Evolutionary conservation across 768 basidiomycete genomes (phyloP).

Genomic region (Lactifluus piperatus): DNA sequence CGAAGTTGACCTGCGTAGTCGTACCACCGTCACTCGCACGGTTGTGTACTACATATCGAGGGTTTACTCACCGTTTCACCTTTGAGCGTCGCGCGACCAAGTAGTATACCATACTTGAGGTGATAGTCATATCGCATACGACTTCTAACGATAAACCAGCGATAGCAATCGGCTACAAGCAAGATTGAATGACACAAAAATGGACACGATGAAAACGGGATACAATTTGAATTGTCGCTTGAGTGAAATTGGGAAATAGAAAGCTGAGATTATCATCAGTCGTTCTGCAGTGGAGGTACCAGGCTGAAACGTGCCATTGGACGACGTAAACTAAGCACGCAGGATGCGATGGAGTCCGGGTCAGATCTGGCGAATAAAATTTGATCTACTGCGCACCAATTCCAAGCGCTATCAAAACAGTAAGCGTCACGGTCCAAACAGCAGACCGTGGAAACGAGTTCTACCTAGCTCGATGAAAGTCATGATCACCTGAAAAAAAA

Average conservation of each 20-base stretch:
- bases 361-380: neutral
- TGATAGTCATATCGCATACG: neutral
- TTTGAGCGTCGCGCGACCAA: neutral
- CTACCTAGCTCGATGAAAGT: neutral
- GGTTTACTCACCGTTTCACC: neutral
- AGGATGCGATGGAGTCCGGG: neutral
- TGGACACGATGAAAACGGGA: neutral
- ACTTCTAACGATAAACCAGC: neutral
- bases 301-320: neutral
- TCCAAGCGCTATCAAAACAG: neutral
- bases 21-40: neutral
- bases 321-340: neutral
- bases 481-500: neutral
- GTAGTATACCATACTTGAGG: slow-evolving; percentile 2
- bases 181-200: neutral
- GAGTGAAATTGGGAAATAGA: neutral
- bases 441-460: neutral
- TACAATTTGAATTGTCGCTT: neutral
- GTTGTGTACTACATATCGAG: neutral
- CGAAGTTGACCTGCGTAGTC: neutral
- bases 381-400: neutral
- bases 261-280: neutral
- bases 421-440: neutral
- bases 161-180: neutral
- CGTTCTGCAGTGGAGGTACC: too few relatives aligned